Base-by-base conservation (phyloP, 2,329 filamentous ascomycete species). In the Venturia aucupariae region DNA sequence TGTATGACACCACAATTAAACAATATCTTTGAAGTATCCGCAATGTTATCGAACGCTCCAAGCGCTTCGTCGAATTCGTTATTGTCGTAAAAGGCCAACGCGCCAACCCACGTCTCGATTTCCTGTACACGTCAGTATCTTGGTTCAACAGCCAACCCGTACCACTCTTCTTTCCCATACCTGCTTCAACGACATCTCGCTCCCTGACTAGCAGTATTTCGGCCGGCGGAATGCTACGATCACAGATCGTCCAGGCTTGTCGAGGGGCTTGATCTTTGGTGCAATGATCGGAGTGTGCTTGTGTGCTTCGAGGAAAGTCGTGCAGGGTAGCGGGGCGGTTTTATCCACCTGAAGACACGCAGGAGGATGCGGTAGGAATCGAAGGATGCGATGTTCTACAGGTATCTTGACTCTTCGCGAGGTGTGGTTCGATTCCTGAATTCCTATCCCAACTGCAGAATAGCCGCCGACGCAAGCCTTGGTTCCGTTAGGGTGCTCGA, bases 1-100 rank as follows among this genome's bases (percentile, higher is more conserved):
- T 97, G 90, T 71, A 99, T 97, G 46, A 99, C 93, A 70, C 94
- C 94, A 77, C 93, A 95, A 73, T 99, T 99, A 82, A 99, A 99
- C 67, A 96, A 82, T 67, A 99, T 99, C 81, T 96, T 97, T 70
- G 94, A 97, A 0, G 94, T 99, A 75, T 97, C 94, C 67, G 89
- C 84, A 72, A 99, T 96, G 70, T 82, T 85, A 67, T 90, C 89
- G 73, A 99, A 97, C 67, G 90, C 85, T 70, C 82, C 84, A 67
- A 97, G 79, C 35, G 94, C 87, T 69, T 93, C 89, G 72, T 97
- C 93, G 77, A 96, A 97, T 73, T 99, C 91, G 78, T 96, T 96
- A 79, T 93, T 94, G 79, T 99, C 94, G 80, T 99, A 99, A 74
- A 88, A 88, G 71, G 81, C 86, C 64, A 99, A 86, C 77, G 94